phyloP scores from a whole-genome alignment of 1,139 yeast genomes.

The Kodamaea sp. region DNA sequence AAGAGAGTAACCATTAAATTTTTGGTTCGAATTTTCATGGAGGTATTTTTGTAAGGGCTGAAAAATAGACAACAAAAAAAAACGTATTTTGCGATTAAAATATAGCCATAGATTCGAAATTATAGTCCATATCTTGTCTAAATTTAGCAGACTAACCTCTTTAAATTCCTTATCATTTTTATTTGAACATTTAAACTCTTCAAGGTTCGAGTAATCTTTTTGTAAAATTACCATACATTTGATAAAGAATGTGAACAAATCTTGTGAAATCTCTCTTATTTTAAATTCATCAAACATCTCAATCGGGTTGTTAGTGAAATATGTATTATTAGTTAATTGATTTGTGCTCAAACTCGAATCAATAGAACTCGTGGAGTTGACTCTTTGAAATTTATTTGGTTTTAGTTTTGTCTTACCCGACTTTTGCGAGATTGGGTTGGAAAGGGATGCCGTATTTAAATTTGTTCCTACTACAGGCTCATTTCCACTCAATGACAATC shows the following conservation, averaged over 20 bases:
- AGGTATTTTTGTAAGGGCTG: slow-evolving; percentile 27
- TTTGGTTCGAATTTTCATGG: slow-evolving; percentile 17
- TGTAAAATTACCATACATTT: slow-evolving; percentile 23
- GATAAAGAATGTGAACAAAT: slow-evolving; percentile 26
- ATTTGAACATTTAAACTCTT: too few species aligned
- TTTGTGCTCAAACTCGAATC: not conserved
- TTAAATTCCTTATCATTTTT: not conserved
- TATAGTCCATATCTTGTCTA: slow-evolving; percentile 9
- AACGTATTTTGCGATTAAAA: slow-evolving; percentile 32
- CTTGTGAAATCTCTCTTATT: slow-evolving; percentile 30
- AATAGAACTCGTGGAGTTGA: slow-evolving; percentile 6
- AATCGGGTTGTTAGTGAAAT: not conserved
- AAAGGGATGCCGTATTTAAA: not conserved
- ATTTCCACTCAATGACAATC: not conserved
- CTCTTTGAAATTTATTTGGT: slow-evolving; percentile 8
- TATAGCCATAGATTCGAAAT: slow-evolving; percentile 26
- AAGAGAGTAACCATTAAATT: slow-evolving; percentile 4
- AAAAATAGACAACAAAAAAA: slow-evolving; percentile 27
- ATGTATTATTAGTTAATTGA: slow-evolving; percentile 1
- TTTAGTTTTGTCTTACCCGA: slow-evolving; percentile 8
- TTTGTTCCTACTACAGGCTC: not conserved
- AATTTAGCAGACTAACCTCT: slow-evolving; percentile 1
- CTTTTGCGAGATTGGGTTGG: slow-evolving; percentile 3
- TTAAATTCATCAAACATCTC: slow-evolving; percentile 28
- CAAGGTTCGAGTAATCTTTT: slow-evolving; percentile 17